Conservation (phyloP, 1,284 basidiomycete species). For the Pseudomicrostroma phylloplanum region DNA sequence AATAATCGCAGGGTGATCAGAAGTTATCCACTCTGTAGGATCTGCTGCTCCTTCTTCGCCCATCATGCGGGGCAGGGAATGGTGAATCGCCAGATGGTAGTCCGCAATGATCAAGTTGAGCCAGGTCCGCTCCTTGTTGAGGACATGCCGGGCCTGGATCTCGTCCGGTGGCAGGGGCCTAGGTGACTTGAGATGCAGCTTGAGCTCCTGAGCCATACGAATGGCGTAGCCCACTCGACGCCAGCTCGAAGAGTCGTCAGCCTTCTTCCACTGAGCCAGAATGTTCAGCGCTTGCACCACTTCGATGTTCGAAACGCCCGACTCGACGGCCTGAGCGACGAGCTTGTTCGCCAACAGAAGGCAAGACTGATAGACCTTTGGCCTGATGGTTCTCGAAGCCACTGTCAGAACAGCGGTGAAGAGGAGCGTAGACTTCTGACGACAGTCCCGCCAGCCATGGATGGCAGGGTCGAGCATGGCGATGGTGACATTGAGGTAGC, state of each 20-base stretch:
- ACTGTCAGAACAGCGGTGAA: neutral
- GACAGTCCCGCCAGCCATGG: neutral
- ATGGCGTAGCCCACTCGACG: conserved; percentile 1
- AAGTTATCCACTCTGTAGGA: neutral
- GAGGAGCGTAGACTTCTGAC: neutral
- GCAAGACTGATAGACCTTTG: neutral
- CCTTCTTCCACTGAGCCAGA: conserved; percentile 1
- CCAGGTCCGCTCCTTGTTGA: conserved; percentile 3
- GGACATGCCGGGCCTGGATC: neutral
- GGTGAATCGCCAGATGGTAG: neutral
- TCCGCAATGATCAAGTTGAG: neutral
- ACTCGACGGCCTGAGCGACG: neutral
- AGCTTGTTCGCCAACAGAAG: conserved; percentile 1
- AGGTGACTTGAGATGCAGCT: neutral
- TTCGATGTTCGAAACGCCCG: neutral
- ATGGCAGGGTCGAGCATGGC: conserved; percentile 4
- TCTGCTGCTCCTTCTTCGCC: neutral
- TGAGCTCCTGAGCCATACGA: conserved; percentile 3
- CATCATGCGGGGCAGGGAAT: neutral
- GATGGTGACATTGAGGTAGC: conserved; percentile 3
- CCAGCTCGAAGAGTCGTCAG: conserved; percentile 2
- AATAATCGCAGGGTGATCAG: neutral
- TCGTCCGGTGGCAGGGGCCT: neutral
- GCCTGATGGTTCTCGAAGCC: neutral
- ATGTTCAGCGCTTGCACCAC: conserved; percentile 1